A percentile compares a stretch with the other conserved stretches of the same genome.
Conservation (phyloP, 78 protist genomes). For the Pirum gemmata region DNA sequence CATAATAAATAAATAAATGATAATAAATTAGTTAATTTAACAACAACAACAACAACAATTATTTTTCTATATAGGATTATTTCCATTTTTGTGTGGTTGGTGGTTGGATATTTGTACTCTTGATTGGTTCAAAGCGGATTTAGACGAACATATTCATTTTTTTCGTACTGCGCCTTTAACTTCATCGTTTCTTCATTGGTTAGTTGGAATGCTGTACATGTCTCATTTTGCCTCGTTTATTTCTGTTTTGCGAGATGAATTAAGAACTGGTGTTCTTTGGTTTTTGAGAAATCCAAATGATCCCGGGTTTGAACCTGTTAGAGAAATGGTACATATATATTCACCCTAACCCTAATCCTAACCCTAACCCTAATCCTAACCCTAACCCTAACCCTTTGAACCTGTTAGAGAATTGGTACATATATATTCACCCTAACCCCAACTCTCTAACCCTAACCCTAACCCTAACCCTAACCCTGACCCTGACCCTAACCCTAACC, state of each 20-base stretch:
- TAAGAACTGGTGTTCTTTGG: conserved; percentile 51
- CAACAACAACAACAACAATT: conserved; percentile 18
- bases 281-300: conserved; percentile 49
- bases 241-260: conserved; percentile 24
- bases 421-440: no score
- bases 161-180: neutral
- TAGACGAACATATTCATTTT: neutral
- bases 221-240: conserved; percentile 47
- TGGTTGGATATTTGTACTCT: conserved; percentile 43
- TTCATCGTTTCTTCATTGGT: conserved; percentile 39
- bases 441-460: no score
- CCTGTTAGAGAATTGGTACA: conserved; percentile 49
- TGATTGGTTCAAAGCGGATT: neutral
- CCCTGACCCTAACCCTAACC: no score
- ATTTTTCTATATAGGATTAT: conserved; percentile 20
- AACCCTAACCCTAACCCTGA: no score
- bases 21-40: no score
- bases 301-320: conserved; percentile 42
- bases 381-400: no score
- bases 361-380: no score
- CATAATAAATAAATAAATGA: no score
- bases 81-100: conserved; percentile 46
- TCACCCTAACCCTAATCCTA: no score
- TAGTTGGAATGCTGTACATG: conserved; percentile 50
- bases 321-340: conserved; percentile 51